Evolutionary conservation across 352 stramenopile genomes (phyloP), one percentile per base, ranked within the genome.

Genomic region (Albugo laibachii): DNA sequence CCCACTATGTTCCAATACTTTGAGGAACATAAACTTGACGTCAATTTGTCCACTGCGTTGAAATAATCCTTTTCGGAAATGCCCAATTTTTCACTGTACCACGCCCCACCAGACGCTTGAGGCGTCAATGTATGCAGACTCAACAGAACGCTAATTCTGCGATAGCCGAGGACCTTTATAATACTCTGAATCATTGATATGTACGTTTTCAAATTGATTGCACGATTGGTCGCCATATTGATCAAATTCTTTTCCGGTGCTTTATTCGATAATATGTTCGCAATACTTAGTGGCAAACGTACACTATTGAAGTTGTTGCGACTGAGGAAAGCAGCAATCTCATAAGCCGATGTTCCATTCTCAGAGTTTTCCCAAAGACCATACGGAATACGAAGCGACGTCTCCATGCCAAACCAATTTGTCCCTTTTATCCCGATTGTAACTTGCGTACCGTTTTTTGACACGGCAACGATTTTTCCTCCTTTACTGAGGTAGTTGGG

Each of bases 301-400:
- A 82, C 69, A 5, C 56, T 69, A 43, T 84, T 82, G 61, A 77
- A 84, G 38, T 82, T 84, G 63, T 84, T 84, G 8, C 58, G 56
- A 6, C 65, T 47, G 36, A 84, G 39, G 51, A 82, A 84, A 4
- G 57, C 62, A 0, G 72, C 66, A 11, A 84, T 49, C 24, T 84
- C 63, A 45, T 84, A 84, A 52, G 38, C 51, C 10, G 51, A 51
- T n/a, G 51, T 57, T 36, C 51, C 51, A 18, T 57, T 57, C 11
- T 57, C 21, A 38, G 48, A 46, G 38, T 57, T 57, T 49, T 57
- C 41, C 51, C 51, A 57, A 42, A 57, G 37, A 12, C 51, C 51
- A 57, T 54, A 57, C 8, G 51, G 51, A 16, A 57, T 52, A 2
- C 46, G 20, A 24, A 52, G 21, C 20, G 51, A 56, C 50, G 51